A percentile compares a stretch with the other conserved stretches of the same genome.
phyloP scores from a whole-genome alignment of 1,284 basidiomycete species.

The Melampsora larici-populina region DNA sequence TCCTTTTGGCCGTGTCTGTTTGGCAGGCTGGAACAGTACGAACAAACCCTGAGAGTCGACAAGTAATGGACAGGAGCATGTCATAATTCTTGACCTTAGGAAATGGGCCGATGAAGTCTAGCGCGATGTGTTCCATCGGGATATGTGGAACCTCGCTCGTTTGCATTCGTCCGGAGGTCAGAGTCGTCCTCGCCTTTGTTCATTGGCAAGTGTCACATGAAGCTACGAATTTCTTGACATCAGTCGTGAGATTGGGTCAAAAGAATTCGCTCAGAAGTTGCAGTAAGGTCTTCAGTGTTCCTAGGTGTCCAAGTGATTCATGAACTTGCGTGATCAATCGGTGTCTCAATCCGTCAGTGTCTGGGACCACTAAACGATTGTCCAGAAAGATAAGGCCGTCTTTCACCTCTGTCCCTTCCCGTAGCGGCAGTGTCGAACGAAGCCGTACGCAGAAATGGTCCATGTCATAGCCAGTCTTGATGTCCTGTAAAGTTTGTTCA shows the following conservation, averaged over 20 bases:
- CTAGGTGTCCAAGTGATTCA: background rate
- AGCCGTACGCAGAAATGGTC: conserved; percentile 1
- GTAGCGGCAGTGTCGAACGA: background rate
- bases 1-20: too few relatives aligned
- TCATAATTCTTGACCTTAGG: background rate
- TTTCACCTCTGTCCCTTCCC: background rate
- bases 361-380: background rate
- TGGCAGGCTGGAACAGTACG: background rate
- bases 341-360: background rate
- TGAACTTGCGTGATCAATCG: background rate
- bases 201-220: background rate
- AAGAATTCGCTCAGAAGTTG: background rate
- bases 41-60: conserved; percentile 1
- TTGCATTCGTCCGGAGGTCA: background rate
- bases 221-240: background rate
- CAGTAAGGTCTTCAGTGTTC: background rate
- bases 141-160: background rate
- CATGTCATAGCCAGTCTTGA: background rate
- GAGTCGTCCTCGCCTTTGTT: background rate
- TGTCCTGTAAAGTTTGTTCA: background rate
- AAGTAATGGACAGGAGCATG: conserved; percentile 6
- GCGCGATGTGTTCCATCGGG: too few relatives aligned
- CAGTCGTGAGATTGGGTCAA: background rate
- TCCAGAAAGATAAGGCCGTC: conserved; percentile 10
- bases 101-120: conserved; percentile 13